phyloP scores from a whole-genome alignment of 1,139 yeast genomes.

The Kodamaea anthophila region DNA sequence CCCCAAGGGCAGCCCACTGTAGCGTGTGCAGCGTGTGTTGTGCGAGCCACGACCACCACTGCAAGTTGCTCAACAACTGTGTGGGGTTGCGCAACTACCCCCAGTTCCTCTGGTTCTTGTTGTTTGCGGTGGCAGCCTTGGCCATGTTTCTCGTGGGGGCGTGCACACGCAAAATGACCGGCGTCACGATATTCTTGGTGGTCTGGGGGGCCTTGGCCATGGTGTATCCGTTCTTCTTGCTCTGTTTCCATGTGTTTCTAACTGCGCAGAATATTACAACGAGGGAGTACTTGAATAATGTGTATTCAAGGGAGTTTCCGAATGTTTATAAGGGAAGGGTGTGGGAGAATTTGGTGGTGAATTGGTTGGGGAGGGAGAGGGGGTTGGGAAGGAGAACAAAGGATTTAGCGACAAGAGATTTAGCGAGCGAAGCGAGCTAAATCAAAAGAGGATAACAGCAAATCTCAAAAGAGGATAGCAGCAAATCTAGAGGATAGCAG shows the following conservation, averaged over 20 bases:
- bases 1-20: conserved; percentile 42
- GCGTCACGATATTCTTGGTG: conserved; percentile 44
- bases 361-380: conserved; percentile 46
- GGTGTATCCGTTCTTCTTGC: conserved; percentile 50
- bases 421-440: too few species aligned
- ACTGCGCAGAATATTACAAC: conserved; percentile 62
- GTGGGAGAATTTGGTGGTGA: conserved; percentile 34
- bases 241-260: conserved; percentile 48
- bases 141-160: conserved; percentile 17
- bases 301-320: conserved; percentile 22
- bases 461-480: too few species aligned
- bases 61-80: conserved; percentile 36
- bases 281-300: conserved; percentile 52
- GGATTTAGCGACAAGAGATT: conserved; percentile 30
- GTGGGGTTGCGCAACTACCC: conserved; percentile 31
- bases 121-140: conserved; percentile 18
- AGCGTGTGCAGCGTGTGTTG: conserved; percentile 40
- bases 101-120: conserved; percentile 37
- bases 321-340: conserved; percentile 42
- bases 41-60: conserved; percentile 39
- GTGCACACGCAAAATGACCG: conserved; percentile 19
- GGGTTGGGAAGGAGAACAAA: conserved; percentile 39
- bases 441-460: too few species aligned
- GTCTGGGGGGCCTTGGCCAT: conserved; percentile 40
- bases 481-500: too few species aligned